Conservation (phyloP, 176 grass and related monocot species). For the Aegilops tauschii region DNA sequence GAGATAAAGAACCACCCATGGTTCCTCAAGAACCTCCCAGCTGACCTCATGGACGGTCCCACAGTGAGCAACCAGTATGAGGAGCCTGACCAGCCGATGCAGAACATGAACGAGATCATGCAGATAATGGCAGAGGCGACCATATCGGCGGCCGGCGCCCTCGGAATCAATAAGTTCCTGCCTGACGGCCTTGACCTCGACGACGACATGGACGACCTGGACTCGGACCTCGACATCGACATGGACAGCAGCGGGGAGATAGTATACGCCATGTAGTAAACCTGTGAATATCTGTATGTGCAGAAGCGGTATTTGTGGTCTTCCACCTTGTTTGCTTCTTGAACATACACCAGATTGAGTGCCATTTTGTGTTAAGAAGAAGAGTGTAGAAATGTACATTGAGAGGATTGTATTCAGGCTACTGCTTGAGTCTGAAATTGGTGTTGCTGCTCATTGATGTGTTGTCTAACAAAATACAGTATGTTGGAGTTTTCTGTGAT, state of each 20-base stretch:
- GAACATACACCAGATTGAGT: background rate
- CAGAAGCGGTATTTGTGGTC: background rate
- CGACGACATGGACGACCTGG: conserved; percentile 56
- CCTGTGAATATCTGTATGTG: background rate
- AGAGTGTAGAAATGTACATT: background rate
- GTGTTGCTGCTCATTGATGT: background rate
- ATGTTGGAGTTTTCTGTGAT: background rate
- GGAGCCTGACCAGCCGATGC: conserved; percentile 76
- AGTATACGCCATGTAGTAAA: conserved; percentile 45
- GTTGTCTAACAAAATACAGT: background rate
- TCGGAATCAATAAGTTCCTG: conserved; percentile 41
- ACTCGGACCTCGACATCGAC: conserved; percentile 60
- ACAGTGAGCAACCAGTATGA: conserved; percentile 49
- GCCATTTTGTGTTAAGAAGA: background rate
- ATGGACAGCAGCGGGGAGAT: conserved; percentile 61
- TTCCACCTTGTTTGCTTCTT: conserved; percentile 4
- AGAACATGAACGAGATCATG: conserved; percentile 71
- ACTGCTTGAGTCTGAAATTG: background rate
- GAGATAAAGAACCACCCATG: conserved; percentile 73
- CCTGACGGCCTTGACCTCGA: conserved; percentile 45
- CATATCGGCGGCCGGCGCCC: conserved; percentile 31
- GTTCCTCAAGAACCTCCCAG: conserved; percentile 71
- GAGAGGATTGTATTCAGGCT: no score
- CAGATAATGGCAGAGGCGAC: conserved; percentile 78
- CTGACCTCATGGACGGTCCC: conserved; percentile 61